A percentile compares a stretch with the other conserved stretches of the same genome.
Conservation (phyloP, 192 early-diverging fungal genomes). For the Coemansia aciculifera region DNA sequence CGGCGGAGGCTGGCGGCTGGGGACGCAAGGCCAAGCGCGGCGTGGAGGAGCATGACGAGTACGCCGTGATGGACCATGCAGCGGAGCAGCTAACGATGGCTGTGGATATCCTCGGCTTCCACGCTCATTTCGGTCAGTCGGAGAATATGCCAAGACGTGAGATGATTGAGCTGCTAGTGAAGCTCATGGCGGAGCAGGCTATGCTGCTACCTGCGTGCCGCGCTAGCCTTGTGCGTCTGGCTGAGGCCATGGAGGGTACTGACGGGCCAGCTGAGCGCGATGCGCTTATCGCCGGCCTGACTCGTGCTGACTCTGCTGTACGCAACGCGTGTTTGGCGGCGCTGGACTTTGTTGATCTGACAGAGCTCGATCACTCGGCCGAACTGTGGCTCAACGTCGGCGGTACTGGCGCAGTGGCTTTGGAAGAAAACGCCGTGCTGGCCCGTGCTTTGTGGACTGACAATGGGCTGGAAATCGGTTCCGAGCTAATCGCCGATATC, state of each 20-base stretch:
- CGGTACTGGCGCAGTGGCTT: slow-evolving; percentile 20
- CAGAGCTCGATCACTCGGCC: slow-evolving; percentile 25
- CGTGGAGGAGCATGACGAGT: slow-evolving; percentile 50
- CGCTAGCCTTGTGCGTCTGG: slow-evolving; percentile 58
- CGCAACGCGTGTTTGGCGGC: slow-evolving; percentile 46
- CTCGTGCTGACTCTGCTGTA: slow-evolving; percentile 40
- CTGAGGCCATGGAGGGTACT: slow-evolving; percentile 56
- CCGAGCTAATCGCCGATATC: slow-evolving; percentile 26
- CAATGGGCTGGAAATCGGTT: slow-evolving; percentile 37
- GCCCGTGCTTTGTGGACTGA: slow-evolving; percentile 45
- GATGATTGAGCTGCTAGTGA: slow-evolving; percentile 63
- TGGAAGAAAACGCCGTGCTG: slow-evolving; percentile 43
- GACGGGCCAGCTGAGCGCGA: slow-evolving; percentile 39
- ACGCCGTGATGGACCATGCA: slow-evolving; percentile 45
- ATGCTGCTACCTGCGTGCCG: slow-evolving; percentile 32
- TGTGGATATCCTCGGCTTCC: slow-evolving; percentile 65
- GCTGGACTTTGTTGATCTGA: slow-evolving; percentile 51
- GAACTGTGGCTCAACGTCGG: slow-evolving; percentile 40
- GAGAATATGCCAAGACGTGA: slow-evolving; percentile 60
- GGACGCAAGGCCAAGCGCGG: slow-evolving; percentile 34
- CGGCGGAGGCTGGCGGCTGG: slow-evolving; percentile 65
- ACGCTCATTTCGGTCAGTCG: slow-evolving; percentile 52
- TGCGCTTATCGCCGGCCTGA: slow-evolving; percentile 34
- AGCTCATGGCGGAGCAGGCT: slow-evolving; percentile 63
- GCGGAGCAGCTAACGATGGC: slow-evolving; percentile 69